Percentiles rank a stretch among this genome's conserved stretches.
phyloP scores from a whole-genome alignment of 225 moss, liverwort and hornwort genomes.

The Bryum argenteum region DNA sequence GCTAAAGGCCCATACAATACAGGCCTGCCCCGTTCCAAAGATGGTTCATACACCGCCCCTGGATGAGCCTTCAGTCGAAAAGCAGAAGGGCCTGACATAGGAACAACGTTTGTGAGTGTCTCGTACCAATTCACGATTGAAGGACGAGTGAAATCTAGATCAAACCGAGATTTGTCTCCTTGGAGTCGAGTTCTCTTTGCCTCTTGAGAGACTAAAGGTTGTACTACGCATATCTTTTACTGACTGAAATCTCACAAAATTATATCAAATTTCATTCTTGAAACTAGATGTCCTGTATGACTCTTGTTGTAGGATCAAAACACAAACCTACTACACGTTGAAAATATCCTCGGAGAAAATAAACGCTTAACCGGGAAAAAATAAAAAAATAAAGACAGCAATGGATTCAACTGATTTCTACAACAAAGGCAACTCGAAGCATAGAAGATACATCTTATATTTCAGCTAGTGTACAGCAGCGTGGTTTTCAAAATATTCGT shows the following conservation, averaged over 20 bases:
- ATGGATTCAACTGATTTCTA: not conserved
- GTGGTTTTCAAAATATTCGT: constrained; percentile 14
- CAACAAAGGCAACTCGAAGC: constrained; percentile 3
- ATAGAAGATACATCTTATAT: constrained; percentile 7
- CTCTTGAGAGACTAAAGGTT: not conserved
- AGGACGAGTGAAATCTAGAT: not conserved
- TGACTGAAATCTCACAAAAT: not conserved
- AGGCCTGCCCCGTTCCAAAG: constrained; percentile 89
- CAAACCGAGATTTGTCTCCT: not conserved
- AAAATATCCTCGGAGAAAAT: not conserved
- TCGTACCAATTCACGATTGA: constrained; percentile 12
- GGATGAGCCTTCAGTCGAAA: constrained; percentile 92
- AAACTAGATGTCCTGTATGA: too few relatives aligned
- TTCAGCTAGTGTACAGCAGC: not conserved
- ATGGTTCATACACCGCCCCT: constrained; percentile 80
- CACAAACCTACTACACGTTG: not conserved
- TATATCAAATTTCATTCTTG: not conserved
- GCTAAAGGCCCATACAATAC: constrained; percentile 91
- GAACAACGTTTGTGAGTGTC: constrained; percentile 9
- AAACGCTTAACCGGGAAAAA: not conserved
- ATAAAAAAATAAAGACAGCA: not conserved
- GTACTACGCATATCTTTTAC: not conserved
- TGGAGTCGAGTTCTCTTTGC: not conserved
- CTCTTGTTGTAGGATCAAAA: too few relatives aligned
- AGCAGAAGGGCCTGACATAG: constrained; percentile 84